Base-by-base conservation (phyloP, 345 rosid species). In the Clarkia xantiana region DNA sequence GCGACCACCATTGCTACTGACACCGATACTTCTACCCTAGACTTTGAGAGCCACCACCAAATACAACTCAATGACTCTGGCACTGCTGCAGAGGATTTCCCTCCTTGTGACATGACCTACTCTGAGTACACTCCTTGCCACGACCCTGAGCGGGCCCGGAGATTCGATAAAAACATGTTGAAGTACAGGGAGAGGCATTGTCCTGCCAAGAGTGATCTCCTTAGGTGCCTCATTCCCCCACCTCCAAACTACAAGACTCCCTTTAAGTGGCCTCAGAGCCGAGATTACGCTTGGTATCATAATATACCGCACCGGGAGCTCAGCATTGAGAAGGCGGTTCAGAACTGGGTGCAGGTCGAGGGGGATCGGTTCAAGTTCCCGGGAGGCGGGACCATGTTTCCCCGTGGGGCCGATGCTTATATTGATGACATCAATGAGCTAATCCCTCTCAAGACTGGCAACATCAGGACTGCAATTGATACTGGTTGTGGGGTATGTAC, bases 401-500 rank as follows among this genome's bases (percentile, higher is more conserved):
- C 96, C 0, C 86, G 80, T 47, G 96, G 98, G 49, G 98, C 98
- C 8, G 98, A 86, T 65, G 86, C 86, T 14, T 91, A 91, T 56
- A 91, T 91, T 0, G 96, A 91, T 65, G 86, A 84, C 58, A 81
- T 91, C 54, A 68, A 63, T 51, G 54, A 73, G 48, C 86, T 86
- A 54, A 76, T 91, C 58, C 90, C 96, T 54, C 89, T 86, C 48
- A 70, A 73, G 13, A 55, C 59, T 57, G 96, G 98, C 56, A 70
- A 67, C 18, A 75, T 91, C 62, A 81, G 94, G 71, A 84, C 94
- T 40, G 94, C 96, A 38, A 62, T 86, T 62, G 96, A 91, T 61
- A 91, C 98, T 6, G 98, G 98, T 54, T 91, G 94, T 49, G 98
- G 98, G 54, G 98, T 91, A 76, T 71, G 94, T 66, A 42, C n/a